Base-by-base conservation (phyloP, 495 filamentous ascomycete species). In the Neurospora tetrasperma region DNA sequence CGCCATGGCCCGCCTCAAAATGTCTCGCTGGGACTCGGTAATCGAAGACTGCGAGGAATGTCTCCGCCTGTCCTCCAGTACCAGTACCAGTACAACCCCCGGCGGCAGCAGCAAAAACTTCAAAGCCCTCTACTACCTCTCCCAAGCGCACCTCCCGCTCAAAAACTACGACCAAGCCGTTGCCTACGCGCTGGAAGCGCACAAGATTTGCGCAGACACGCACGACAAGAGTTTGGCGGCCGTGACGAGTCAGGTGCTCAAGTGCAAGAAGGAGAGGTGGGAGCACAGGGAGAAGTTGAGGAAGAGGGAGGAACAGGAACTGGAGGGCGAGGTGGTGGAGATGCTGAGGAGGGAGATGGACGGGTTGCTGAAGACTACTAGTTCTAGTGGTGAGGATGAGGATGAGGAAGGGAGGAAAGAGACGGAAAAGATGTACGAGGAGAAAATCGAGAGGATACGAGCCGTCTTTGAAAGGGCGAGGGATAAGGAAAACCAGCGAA, bases 71-170 rank as follows among this genome's bases (percentile, higher is more conserved):
- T 82, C 86, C 40, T 41, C 40, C 9, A 11, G 10, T 11, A 11
- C 40, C 40, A 31, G 27, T 31, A 31, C 27, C 27, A 31, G 27
- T 31, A 9, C n/a, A n/a, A n/a, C 40, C 10, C 10, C 40, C 1
- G 40, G 40, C 40, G 40, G 40, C 40, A 41, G 40, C 40, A 9
- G 40, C 40, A 41, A 43, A 18, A 66, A 66, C 27, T 83, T 97
- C 78, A 99, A 99, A 83, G 94, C 92, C 14, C 88, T 88, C 82
- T 94, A 89, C 77, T 91, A 94, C 82, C 89, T 97, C 11, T 91
- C 94, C 5, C 91, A 96, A 79, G 93, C 94, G 5, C 90, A 96
- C 74, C 86, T 97, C 27, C 87, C 86, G 1, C 85, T 98, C 3
- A 82, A 89, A 72, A 89, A 91, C 75, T 91, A 91, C 31, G 88